A percentile compares a stretch with the other conserved stretches of the same genome.
Conservation (phyloP, 345 rosid genomes). For the Aethionema arabicum region DNA sequence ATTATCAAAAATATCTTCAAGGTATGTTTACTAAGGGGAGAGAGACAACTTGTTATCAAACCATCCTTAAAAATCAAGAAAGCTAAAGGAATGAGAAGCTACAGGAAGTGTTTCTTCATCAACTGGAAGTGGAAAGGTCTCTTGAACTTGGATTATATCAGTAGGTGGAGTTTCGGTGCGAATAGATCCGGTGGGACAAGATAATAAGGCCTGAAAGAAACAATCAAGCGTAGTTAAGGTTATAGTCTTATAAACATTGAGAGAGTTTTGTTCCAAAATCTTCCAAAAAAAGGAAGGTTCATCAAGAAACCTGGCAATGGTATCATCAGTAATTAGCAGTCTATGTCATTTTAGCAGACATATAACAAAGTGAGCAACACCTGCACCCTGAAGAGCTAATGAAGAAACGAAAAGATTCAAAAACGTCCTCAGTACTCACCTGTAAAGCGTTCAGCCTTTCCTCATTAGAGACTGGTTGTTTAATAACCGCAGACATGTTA, state of each 20-base stretch:
- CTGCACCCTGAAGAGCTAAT: conserved; percentile 3
- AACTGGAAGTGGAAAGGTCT: conserved; percentile 52
- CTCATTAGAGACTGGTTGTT: conserved; percentile 49
- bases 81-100: conserved; percentile 23
- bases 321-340: background rate
- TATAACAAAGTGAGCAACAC: conserved; percentile 8
- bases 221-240: conserved; percentile 17
- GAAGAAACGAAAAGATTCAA: background rate
- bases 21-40: background rate
- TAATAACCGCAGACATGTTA: conserved; percentile 54
- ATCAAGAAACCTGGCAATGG: background rate
- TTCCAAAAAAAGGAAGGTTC: background rate
- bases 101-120: conserved; percentile 56
- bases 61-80: background rate
- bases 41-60: background rate
- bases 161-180: conserved; percentile 54
- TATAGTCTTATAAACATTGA: background rate
- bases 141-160: conserved; percentile 54
- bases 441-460: conserved; percentile 60
- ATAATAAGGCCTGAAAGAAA: conserved; percentile 51
- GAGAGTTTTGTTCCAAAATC: background rate
- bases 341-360: conserved; percentile 1
- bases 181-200: conserved; percentile 65
- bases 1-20: background rate
- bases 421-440: conserved; percentile 35